These are phyloP conservation scores for Calonectria henricotiae DNA, from an alignment of 2,329 filamentous ascomycete genomes.

Conservation along the genomic window DNA sequence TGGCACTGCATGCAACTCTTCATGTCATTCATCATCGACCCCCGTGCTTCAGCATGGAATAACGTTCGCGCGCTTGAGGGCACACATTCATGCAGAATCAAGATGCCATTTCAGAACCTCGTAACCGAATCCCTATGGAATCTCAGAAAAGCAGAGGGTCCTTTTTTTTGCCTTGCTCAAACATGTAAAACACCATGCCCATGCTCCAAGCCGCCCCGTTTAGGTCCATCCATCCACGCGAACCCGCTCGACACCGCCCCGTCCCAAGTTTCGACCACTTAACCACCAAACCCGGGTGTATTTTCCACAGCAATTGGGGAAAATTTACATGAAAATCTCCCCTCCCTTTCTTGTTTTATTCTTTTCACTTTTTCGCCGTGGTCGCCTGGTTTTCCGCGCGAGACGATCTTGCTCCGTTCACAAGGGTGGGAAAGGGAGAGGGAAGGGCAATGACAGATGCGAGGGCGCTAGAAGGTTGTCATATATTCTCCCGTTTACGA, in stretches of 20 bases:
- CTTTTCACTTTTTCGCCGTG: conserved; percentile 36
- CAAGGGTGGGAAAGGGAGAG: conserved; percentile 34
- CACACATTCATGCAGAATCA: conserved; percentile 54
- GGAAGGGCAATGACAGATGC: conserved; percentile 42
- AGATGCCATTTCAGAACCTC: conserved; percentile 58
- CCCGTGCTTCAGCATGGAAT: not conserved
- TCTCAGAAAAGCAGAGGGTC: conserved; percentile 54
- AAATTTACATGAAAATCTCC: not conserved
- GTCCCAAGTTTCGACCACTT: conserved; percentile 25
- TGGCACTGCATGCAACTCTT: not conserved
- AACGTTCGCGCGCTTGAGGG: not conserved
- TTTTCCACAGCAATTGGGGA: conserved; percentile 14
- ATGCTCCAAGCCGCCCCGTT: conserved; percentile 55
- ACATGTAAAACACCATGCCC: conserved; percentile 59
- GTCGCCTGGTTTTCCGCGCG: conserved; percentile 31
- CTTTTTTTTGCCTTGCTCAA: conserved; percentile 53
- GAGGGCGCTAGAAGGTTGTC: conserved; percentile 40
- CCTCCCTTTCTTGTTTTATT: conserved; percentile 14
- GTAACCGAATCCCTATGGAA: conserved; percentile 55
- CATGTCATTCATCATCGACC: not conserved
- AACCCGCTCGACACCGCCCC: conserved; percentile 40
- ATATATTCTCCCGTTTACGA: conserved; percentile 51
- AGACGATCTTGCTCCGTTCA: conserved; percentile 33
- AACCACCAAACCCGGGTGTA: conserved; percentile 35
- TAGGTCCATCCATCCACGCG: conserved; percentile 43